These are phyloP conservation scores for Mucor sp. DNA, from an alignment of 371 early-diverging fungal species.

Conservation along the genomic window DNA sequence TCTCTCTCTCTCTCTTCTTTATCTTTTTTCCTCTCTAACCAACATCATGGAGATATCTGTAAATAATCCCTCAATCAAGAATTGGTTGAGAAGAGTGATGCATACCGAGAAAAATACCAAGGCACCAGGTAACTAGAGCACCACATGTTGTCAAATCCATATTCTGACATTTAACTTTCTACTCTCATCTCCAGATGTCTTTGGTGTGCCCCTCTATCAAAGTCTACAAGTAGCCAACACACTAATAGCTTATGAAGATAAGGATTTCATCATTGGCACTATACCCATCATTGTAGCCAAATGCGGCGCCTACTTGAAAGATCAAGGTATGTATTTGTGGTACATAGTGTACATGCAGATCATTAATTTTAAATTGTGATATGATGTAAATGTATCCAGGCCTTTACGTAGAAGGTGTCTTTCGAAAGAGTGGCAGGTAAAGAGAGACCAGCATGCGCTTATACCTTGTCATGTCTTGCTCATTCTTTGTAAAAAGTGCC, in stretches of 20 bases:
- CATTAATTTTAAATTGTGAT: slow-evolving; percentile 3
- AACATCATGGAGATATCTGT: background rate
- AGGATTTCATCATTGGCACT: slow-evolving; percentile 27
- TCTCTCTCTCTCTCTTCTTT: background rate
- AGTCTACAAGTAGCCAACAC: slow-evolving; percentile 25
- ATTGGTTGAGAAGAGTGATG: slow-evolving; percentile 8
- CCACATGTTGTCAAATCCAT: slow-evolving; percentile 1
- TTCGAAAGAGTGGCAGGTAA: slow-evolving; percentile 38
- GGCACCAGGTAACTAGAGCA: slow-evolving; percentile 5
- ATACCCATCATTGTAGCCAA: slow-evolving; percentile 54
- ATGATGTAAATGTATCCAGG: slow-evolving; percentile 8
- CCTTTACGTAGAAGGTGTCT: slow-evolving; percentile 33
- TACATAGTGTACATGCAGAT: background rate
- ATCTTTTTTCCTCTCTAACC: background rate
- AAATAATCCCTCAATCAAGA: slow-evolving; percentile 8
- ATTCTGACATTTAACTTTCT: background rate
- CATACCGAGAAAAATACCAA: slow-evolving; percentile 1
- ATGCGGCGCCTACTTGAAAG: slow-evolving; percentile 49
- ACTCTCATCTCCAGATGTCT: slow-evolving; percentile 9
- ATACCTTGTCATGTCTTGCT: no score
- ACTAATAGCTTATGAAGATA: slow-evolving; percentile 24
- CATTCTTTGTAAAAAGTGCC: slow-evolving; percentile 27
- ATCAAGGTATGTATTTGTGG: slow-evolving; percentile 34
- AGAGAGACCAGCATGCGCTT: no score
- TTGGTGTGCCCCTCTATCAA: slow-evolving; percentile 25